phyloP scores from a whole-genome alignment of 225 moss, liverwort and hornwort species.

The Lunularia cruciata region DNA sequence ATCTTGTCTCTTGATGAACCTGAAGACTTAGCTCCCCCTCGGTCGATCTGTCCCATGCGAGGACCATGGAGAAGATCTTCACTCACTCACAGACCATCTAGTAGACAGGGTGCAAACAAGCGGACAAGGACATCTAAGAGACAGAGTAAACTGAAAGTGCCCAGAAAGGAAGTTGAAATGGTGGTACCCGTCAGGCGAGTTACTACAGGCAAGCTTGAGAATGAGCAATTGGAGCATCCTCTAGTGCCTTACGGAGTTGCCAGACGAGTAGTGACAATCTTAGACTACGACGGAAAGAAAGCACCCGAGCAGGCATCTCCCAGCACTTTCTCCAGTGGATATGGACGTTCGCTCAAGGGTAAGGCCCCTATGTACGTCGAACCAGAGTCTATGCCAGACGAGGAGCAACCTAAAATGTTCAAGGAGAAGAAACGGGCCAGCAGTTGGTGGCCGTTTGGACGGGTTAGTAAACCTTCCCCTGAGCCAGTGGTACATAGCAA shows the following conservation, averaged over 20 bases:
- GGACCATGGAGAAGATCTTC: constrained; percentile 1
- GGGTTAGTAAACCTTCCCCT: no score
- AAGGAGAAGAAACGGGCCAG: no score
- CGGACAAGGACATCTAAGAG: no score
- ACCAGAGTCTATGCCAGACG: no score
- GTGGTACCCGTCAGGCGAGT: neutral
- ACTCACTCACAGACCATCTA: neutral
- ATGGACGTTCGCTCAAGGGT: no score
- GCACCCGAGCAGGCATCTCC: neutral
- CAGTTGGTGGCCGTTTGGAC: no score
- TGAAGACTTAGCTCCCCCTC: constrained; percentile 1
- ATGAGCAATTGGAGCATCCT: constrained; percentile 11
- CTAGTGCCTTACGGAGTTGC: neutral
- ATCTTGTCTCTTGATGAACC: constrained; percentile 12
- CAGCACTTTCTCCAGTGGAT: neutral
- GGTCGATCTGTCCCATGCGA: constrained; percentile 13
- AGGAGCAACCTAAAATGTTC: no score
- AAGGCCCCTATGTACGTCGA: no score
- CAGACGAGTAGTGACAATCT: neutral
- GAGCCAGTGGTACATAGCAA: no score
- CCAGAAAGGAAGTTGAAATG: neutral
- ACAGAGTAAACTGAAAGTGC: neutral
- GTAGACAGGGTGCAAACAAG: neutral
- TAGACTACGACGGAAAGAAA: constrained; percentile 3
- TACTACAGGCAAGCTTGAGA: neutral